Evolutionary conservation across 2,329 filamentous ascomycete genomes (phyloP).

Genomic region (Phialophora verrucosa): DNA sequence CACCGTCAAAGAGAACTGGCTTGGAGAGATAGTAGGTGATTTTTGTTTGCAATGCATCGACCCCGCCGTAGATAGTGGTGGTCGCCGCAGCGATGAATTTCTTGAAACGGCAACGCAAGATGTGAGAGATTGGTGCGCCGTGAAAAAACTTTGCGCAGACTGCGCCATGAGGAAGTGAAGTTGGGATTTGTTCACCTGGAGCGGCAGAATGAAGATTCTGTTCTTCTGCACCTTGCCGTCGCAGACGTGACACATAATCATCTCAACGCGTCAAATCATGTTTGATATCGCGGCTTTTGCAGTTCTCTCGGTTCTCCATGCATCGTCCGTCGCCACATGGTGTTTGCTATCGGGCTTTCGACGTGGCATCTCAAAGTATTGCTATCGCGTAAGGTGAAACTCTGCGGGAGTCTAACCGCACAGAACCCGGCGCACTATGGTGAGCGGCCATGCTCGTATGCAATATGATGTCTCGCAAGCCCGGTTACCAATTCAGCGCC

Average conservation of each 20-base stretch:
- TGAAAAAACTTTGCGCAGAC: neutral
- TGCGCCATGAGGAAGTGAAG: constrained; percentile 9
- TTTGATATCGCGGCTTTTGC: neutral
- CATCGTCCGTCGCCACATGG: neutral
- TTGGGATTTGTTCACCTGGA: constrained; percentile 13
- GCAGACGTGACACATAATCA: constrained; percentile 8
- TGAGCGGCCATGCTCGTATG: neutral
- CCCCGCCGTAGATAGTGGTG: neutral
- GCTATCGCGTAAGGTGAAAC: neutral
- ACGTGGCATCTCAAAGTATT: neutral
- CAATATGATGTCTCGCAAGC: constrained; percentile 3
- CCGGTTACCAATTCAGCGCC: neutral
- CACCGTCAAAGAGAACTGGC: neutral
- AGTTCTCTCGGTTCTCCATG: neutral
- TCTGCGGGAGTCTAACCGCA: neutral
- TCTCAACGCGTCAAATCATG: neutral
- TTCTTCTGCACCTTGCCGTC: constrained; percentile 8
- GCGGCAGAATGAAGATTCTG: constrained; percentile 20
- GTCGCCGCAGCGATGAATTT: constrained; percentile 3
- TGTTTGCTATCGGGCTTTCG: constrained; percentile 1
- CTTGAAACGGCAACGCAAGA: neutral
- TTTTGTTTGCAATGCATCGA: neutral
- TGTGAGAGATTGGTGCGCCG: neutral
- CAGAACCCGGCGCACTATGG: neutral
- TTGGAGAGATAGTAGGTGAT: neutral